phyloP scores from a whole-genome alignment of 1,284 basidiomycete species.

The Lentinula novae-zelandiae region DNA sequence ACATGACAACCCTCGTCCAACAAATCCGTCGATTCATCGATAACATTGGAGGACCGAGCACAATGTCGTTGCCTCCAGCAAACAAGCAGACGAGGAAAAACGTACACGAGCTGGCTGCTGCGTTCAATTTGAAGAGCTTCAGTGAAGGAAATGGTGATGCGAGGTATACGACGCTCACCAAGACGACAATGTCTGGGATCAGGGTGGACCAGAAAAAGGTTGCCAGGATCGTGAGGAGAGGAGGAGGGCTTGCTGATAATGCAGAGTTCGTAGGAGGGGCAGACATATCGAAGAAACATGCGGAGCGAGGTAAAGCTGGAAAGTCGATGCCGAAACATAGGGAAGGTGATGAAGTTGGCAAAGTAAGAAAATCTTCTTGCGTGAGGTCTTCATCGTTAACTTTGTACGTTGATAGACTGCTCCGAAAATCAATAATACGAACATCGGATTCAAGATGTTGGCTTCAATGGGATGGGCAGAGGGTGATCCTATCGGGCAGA shows the following conservation, averaged over 20 bases:
- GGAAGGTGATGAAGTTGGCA: constrained; percentile 77
- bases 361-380: constrained; percentile 33
- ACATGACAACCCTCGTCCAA: constrained; percentile 56
- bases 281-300: constrained; percentile 23
- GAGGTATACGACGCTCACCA: constrained; percentile 68
- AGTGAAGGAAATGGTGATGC: constrained; percentile 66
- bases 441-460: constrained; percentile 76
- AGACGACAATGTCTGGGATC: constrained; percentile 57
- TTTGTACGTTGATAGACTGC: constrained; percentile 42
- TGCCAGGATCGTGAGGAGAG: constrained; percentile 44
- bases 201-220: constrained; percentile 58
- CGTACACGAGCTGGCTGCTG: constrained; percentile 74
- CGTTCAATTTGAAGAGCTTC: constrained; percentile 73
- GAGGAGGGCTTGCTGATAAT: constrained; percentile 15
- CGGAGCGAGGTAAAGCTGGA: constrained; percentile 18
- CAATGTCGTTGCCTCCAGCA: constrained; percentile 74
- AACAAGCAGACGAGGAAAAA: constrained; percentile 65
- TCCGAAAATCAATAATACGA: constrained; percentile 67
- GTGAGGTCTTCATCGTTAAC: not conserved
- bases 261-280: constrained; percentile 30
- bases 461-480: constrained; percentile 78
- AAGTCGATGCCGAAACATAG: constrained; percentile 40
- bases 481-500: constrained; percentile 60
- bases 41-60: constrained; percentile 44
- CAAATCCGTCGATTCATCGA: constrained; percentile 70